Base-by-base conservation (phyloP, 176 grass and related monocot species). In the maize (Zea mays) region DNA sequence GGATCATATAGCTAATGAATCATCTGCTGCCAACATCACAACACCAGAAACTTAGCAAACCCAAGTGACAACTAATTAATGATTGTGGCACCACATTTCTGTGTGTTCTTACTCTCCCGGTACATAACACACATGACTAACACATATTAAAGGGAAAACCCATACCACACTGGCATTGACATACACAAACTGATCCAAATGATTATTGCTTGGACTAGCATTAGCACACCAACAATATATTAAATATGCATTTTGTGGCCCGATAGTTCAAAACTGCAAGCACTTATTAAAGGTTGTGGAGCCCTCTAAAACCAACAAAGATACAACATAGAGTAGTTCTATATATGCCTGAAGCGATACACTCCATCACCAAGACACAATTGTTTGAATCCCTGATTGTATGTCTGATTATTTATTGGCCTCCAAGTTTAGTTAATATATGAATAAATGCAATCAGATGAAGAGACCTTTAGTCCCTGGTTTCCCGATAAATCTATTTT, bases 401-500 rank as follows among this genome's bases (percentile, higher is more conserved):
- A 48, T 67, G 69, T 17, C 55, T 74, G 52, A 54, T 41, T 69
- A 62, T 19, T 56, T 67, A 65, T 67, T 84, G 20, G 35, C 10
- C 64, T 27, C 4, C 12, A 84, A 57, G 59, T 36, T 34, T 45
- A 16, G 7, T 46, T 40, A 56, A 55, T 14, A 15, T 72, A 43
- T 63, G 14, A 55, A 33, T 55, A 44, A 55, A 47, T 3, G 6
- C 62, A 27, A 71, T 51, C 12, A 81, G 0, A 49, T 58, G 20
- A 68, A 52, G 38, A 42, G 35, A 51, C 3, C 39, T 57, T 64
- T 10, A 20, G 45, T 72, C 17, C 49, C 65, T 17, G 1, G 48
- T 46, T 49, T 79, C 16, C 16, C 15, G 3, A 8, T 78, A 55
- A 55, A 55, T 55, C 52, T 55, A 55, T 8, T 55, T 60, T 77